Conservation (phyloP, 768 basidiomycete species). For the Termitomyces bulborhizus region DNA sequence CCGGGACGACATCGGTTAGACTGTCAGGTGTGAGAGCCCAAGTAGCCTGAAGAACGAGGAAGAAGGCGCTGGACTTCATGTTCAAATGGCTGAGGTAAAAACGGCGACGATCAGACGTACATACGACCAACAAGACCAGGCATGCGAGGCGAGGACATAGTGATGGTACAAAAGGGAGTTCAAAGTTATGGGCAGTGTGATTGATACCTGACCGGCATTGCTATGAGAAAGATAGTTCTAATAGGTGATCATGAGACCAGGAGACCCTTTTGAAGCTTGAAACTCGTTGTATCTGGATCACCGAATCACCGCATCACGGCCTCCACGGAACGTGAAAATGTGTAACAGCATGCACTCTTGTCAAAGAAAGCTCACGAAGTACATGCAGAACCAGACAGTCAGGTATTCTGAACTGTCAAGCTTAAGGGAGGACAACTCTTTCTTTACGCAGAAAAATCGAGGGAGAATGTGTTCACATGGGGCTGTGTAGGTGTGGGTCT, state of each 20-base stretch:
- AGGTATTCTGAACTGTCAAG: background rate
- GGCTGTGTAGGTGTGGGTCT: background rate
- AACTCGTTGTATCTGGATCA: background rate
- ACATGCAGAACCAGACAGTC: background rate
- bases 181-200: background rate
- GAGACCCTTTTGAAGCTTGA: background rate
- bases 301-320: background rate
- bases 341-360: no score
- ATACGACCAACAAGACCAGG: background rate
- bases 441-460: background rate
- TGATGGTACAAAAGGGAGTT: background rate
- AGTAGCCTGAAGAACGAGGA: background rate
- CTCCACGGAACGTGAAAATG: background rate
- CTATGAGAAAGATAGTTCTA: background rate
- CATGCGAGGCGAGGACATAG: background rate
- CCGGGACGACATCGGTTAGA: background rate
- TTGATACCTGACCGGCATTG: background rate
- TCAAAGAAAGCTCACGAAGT: background rate
- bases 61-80: background rate
- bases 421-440: background rate
- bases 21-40: background rate
- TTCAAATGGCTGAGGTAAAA: background rate
- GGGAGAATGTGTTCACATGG: background rate
- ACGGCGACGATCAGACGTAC: background rate
- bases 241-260: background rate